Percentiles rank a stretch among this genome's conserved stretches.
phyloP scores from a whole-genome alignment of 2,329 filamentous ascomycete species.

The Fusarium coicis region DNA sequence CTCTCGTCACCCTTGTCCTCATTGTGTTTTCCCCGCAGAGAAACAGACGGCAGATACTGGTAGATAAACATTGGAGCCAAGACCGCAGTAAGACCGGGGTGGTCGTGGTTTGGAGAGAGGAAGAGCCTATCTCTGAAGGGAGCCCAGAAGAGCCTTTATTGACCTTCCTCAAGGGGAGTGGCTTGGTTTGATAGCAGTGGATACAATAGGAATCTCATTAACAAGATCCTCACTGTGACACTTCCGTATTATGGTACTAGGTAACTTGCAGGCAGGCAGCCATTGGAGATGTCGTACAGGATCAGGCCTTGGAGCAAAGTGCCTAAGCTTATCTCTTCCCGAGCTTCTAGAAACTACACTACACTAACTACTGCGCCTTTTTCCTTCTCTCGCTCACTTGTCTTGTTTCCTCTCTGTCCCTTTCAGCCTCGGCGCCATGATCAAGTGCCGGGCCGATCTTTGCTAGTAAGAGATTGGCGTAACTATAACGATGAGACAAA shows the following conservation, averaged over 20 bases:
- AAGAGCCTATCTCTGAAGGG: conserved; percentile 10
- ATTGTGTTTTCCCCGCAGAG: conserved; percentile 33
- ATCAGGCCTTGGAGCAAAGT: background rate
- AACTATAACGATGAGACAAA: conserved; percentile 8
- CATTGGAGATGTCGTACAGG: background rate
- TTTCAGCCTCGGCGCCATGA: conserved; percentile 3
- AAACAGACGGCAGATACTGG: conserved; percentile 30
- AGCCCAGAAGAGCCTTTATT: background rate
- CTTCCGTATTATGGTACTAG: background rate
- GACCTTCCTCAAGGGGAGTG: conserved; percentile 35
- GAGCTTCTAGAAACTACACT: conserved; percentile 12
- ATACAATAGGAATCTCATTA: conserved; percentile 12
- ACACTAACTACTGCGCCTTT: background rate
- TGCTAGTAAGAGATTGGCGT: conserved; percentile 4
- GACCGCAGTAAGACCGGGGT: conserved; percentile 25
- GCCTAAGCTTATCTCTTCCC: conserved; percentile 23
- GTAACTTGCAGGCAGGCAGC: background rate
- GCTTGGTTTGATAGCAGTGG: conserved; percentile 31
- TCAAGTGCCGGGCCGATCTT: conserved; percentile 5
- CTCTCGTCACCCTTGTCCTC: background rate
- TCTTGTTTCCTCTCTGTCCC: background rate
- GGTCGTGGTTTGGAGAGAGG: background rate
- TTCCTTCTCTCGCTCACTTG: background rate
- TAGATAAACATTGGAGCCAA: conserved; percentile 34
- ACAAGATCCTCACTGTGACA: background rate